These are phyloP conservation scores for Solanum chacoense DNA, from an alignment of 305 asterid genomes.

Conservation along the genomic window DNA sequence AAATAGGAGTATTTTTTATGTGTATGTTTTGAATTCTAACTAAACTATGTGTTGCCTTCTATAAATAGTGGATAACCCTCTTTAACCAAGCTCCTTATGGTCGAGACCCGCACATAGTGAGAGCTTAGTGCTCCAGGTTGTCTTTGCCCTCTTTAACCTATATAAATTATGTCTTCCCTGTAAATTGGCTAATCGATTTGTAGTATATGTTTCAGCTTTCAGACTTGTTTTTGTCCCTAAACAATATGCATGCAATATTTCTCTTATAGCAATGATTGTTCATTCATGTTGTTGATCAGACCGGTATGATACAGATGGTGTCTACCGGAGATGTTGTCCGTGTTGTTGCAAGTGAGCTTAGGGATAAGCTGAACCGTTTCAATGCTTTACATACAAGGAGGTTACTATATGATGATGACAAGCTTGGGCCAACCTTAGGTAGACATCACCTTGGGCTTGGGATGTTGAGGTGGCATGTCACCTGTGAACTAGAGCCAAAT, in stretches of 20 bases:
- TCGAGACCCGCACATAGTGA: neutral
- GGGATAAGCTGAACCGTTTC: conserved; percentile 64
- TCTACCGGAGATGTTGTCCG: conserved; percentile 86
- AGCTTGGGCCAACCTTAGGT: neutral
- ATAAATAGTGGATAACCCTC: neutral
- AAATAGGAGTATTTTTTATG: neutral
- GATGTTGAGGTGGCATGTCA: neutral
- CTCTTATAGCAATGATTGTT: neutral
- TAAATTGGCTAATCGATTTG: neutral
- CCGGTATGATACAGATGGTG: conserved; percentile 38
- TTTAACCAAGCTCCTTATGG: neutral
- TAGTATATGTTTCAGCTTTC: neutral
- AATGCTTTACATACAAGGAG: conserved; percentile 80
- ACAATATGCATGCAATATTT: neutral
- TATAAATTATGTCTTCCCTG: neutral
- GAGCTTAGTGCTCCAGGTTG: neutral
- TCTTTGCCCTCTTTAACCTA: neutral
- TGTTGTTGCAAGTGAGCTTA: conserved; percentile 76
- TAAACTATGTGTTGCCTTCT: neutral
- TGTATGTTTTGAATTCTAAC: neutral
- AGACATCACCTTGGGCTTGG: neutral
- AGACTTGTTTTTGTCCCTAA: neutral
- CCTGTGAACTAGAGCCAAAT: neutral
- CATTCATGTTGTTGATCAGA: conserved; percentile 57
- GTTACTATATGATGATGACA: conserved; percentile 36